A percentile compares a stretch with the other conserved stretches of the same genome.
Evolutionary conservation across 2,329 filamentous ascomycete species (phyloP).

Genomic region (Raffaelea albimanens): DNA sequence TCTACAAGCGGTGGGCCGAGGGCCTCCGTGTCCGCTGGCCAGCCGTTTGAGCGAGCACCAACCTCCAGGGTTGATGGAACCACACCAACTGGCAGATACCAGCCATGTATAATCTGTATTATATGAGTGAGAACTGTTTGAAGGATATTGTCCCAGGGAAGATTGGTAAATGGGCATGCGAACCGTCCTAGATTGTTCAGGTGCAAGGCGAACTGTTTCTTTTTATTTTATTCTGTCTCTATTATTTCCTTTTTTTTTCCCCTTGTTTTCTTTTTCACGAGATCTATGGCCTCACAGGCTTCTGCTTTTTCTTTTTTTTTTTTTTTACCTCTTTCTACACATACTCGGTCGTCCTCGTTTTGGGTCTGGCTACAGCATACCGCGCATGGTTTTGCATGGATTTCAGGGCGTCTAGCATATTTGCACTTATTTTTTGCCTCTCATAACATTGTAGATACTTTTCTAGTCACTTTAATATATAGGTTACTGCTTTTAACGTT

Average conservation of each 20-base stretch:
- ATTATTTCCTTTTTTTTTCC: background rate
- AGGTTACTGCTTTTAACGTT: too few relatives aligned
- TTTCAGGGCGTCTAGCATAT: constrained; percentile 7
- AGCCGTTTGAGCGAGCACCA: constrained; percentile 5
- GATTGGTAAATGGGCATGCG: background rate
- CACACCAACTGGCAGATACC: background rate
- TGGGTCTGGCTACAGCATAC: too few relatives aligned
- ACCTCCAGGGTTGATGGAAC: background rate
- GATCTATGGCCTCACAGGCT: background rate
- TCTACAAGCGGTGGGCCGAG: constrained; percentile 86
- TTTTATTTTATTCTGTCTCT: background rate
- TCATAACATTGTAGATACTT: background rate
- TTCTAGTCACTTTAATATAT: too few relatives aligned
- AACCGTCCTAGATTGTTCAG: too few relatives aligned
- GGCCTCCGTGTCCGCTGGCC: constrained; percentile 50
- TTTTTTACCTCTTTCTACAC: background rate
- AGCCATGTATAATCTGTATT: background rate
- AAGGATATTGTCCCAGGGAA: background rate
- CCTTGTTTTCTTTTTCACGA: background rate
- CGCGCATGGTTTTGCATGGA: constrained; percentile 1
- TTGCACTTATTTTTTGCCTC: constrained; percentile 1
- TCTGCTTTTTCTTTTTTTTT: background rate
- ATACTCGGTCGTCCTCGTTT: background rate
- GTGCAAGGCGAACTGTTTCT: background rate
- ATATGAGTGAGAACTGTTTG: background rate